Evolutionary conservation across 768 basidiomycete genomes (phyloP), one percentile per base, ranked within the genome.

Genomic region (Pseudohyphozyma bogoriensis): DNA sequence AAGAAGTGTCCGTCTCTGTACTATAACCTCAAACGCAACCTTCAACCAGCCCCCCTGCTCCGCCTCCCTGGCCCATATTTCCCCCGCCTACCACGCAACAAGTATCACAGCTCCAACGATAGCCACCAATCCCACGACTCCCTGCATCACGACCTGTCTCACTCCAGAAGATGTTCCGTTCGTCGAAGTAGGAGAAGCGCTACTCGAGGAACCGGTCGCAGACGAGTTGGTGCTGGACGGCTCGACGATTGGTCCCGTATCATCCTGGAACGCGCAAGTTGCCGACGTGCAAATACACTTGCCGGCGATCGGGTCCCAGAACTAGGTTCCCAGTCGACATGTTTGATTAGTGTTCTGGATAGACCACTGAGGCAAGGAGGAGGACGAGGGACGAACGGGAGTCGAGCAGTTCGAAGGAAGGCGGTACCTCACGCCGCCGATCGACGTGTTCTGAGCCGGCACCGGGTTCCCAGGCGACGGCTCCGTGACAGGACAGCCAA

Each of bases 261-360:
- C 72, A 68, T 89, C 86, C 5, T 72, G 71, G 73, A 87, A 88
- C 1, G 77, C 74, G 71, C 87, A 88, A 2, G 73, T 74, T 53
- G 60, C 64, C 2, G 79, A 78, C 0, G 73, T 78, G 73, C 86
- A 88, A 54, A 83, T 73, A 65, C 87, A 88, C 39, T 77, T 73
- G 66, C 81, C 83, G 31, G 65, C 76, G 53, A 87, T 78, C 2
- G 87, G 87, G 72, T 88, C 86, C 85, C 85, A 87, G 78, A 85
- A 88, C 4, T 83, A 78, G 13, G 85, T 87, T 6, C 18, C 13
- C 83, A 83, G 73, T n/a, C n/a, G n/a, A n/a, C n/a, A n/a, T n/a
- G 85, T 87, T 74, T 85, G 85, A 26, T 77, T 59, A 28, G 85
- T 81, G 4, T 86, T 84, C 85, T 60, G 55, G 35, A 32, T 33